Base-by-base conservation (phyloP, 2,329 filamentous ascomycete species). In the Dactylellina parvicollis region DNA sequence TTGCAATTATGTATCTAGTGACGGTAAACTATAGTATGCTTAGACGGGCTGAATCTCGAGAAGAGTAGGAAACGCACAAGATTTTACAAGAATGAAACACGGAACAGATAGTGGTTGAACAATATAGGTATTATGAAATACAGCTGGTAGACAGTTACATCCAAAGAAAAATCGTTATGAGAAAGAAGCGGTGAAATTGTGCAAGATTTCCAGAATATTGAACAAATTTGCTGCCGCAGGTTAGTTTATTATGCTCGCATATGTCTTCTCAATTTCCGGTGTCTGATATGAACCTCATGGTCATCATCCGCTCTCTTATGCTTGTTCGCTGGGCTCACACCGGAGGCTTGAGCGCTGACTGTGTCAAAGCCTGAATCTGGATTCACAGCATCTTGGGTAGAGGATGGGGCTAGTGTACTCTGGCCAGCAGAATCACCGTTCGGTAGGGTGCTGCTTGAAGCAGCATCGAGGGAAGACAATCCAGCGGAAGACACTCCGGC, bases 261-360 rank as follows among this genome's bases (percentile, higher is more conserved):
- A 14, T 70, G 65, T n/a, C 55, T 47, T 24, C 55, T 49, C 1
- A 26, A 26, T 32, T 52, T 36, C 10, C 26, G 8, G 18, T 42
- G 61, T 20, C 52, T 57, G 26, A 47, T 40, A 42, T 57, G 50
- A 4, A 16, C n/a, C n/a, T 46, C 5, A 3, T 56, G 52, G 32
- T 56, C 22, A 14, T 46, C 18, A 36, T 60, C 54, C 3, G 32
- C n/a, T 28, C 54, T 42, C 46, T 38, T 57, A 34, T 22, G 8
- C 18, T 34, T 49, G 14, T 69, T 69, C n/a, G 54, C 54, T 24
- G 64, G 64, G 22, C 64, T 60, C 9, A 67, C 42, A 10, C 18
- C 54, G 14, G 54, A 34, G 20, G 64, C 52, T 16, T 65, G 60
- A 14, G 46, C 60, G 20, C 56, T 46, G 8, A 49, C 40, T 9